Evolutionary conservation across 768 basidiomycete genomes (phyloP).

Genomic region (Hirschioporus abietinus): DNA sequence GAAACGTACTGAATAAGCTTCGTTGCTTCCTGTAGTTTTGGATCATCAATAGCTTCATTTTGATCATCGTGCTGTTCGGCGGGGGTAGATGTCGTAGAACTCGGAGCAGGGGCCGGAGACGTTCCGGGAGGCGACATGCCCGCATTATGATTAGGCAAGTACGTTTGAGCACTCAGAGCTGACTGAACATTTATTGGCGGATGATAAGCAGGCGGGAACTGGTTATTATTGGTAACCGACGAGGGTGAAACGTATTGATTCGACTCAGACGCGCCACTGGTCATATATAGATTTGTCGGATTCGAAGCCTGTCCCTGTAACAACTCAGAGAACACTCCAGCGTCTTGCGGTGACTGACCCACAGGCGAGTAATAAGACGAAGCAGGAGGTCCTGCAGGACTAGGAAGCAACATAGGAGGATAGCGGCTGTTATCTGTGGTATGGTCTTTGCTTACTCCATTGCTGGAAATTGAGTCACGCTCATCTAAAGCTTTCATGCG

Average conservation of each 20-base stretch:
- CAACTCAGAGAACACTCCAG: constrained; percentile 54
- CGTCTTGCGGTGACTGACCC: constrained; percentile 39
- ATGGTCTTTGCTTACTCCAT: constrained; percentile 41
- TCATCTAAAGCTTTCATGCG: constrained; percentile 50
- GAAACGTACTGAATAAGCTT: constrained; percentile 69
- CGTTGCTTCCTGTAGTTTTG: constrained; percentile 72
- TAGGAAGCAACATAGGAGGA: constrained; percentile 48
- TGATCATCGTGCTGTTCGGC: constrained; percentile 30
- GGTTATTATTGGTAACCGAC: constrained; percentile 21
- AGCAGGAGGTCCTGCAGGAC: constrained; percentile 29
- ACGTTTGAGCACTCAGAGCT: constrained; percentile 4
- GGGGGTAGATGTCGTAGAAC: constrained; percentile 1
- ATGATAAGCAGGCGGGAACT: constrained; percentile 28
- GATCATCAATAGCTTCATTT: constrained; percentile 59
- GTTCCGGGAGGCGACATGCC: not conserved
- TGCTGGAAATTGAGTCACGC: constrained; percentile 34
- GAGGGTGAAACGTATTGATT: constrained; percentile 22
- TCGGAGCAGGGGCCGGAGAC: not conserved
- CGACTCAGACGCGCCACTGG: constrained; percentile 19
- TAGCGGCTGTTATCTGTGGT: not conserved
- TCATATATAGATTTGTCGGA: constrained; percentile 32
- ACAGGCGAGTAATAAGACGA: constrained; percentile 41
- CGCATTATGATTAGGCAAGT: constrained; percentile 1
- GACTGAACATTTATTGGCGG: constrained; percentile 20
- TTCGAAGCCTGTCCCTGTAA: constrained; percentile 34